phyloP scores from a whole-genome alignment of 805 yeast genomes.

The Metschnikowia anglica region DNA sequence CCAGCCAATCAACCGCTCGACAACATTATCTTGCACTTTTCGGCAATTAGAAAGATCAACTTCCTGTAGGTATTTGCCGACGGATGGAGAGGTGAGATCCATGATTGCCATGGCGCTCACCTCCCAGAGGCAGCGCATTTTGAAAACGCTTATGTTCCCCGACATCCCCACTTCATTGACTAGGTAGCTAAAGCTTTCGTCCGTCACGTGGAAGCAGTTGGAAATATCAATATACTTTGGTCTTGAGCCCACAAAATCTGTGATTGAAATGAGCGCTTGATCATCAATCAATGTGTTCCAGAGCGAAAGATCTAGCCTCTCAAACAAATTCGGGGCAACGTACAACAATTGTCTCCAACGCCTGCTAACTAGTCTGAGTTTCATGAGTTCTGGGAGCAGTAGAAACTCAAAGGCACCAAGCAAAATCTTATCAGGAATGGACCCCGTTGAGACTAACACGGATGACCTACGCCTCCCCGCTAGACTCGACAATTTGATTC shows the following conservation, averaged over 20 bases:
- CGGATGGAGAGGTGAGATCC: constrained; percentile 67
- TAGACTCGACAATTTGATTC: constrained; percentile 49
- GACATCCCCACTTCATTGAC: constrained; percentile 68
- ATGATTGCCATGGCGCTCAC: constrained; percentile 78
- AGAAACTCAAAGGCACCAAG: constrained; percentile 53
- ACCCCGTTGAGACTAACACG: constrained; percentile 50
- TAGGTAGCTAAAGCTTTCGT: constrained; percentile 69
- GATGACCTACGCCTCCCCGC: constrained; percentile 55
- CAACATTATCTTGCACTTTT: constrained; percentile 68
- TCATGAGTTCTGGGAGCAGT: constrained; percentile 60
- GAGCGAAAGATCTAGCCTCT: constrained; percentile 53
- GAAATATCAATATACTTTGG: constrained; percentile 62
- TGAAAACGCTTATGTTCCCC: constrained; percentile 54
- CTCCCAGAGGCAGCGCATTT: constrained; percentile 74
- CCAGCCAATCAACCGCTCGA: constrained; percentile 68
- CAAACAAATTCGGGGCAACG: constrained; percentile 53
- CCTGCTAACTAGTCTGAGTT: constrained; percentile 54
- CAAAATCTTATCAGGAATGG: constrained; percentile 60
- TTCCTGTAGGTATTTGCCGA: constrained; percentile 57
- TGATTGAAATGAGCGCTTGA: constrained; percentile 52
- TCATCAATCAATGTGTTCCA: constrained; percentile 66
- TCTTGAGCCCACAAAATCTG: constrained; percentile 69
- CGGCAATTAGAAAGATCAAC: constrained; percentile 72
- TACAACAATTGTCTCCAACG: constrained; percentile 68
- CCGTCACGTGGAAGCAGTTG: constrained; percentile 75